These are phyloP conservation scores for Melastoma candidum DNA, from an alignment of 441 rosid genomes.

Conservation along the genomic window DNA sequence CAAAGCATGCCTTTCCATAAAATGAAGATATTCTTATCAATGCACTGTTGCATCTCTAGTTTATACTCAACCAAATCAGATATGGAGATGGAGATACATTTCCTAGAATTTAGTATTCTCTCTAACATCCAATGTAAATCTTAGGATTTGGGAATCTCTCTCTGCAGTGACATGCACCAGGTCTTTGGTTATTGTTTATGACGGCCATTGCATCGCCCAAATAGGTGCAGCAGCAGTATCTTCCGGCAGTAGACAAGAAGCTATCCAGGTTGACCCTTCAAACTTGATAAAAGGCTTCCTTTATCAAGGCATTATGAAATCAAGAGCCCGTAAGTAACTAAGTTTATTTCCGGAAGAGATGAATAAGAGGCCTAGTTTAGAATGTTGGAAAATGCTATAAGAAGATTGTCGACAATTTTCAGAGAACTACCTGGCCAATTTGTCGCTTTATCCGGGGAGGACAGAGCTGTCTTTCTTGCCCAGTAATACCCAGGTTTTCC, in stretches of 20 bases:
- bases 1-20: no score
- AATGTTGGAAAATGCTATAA: neutral
- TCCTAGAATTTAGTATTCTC: no score
- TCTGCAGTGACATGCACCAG: constrained; percentile 57
- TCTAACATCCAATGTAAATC: neutral
- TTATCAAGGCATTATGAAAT: constrained; percentile 49
- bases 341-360: neutral
- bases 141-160: constrained; percentile 78
- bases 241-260: constrained; percentile 20
- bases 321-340: constrained; percentile 55
- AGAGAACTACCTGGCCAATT: constrained; percentile 86
- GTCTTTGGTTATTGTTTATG: constrained; percentile 60
- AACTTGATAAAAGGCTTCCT: constrained; percentile 62
- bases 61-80: no score
- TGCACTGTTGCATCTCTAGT: no score
- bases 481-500: constrained; percentile 57
- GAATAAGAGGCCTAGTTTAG: neutral
- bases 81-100: no score
- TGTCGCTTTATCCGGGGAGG: constrained; percentile 77
- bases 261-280: constrained; percentile 38
- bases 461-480: constrained; percentile 79
- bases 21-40: no score
- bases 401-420: constrained; percentile 14
- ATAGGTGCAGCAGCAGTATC: constrained; percentile 69
- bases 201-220: constrained; percentile 46